These are phyloP conservation scores for Anisogramma anomala DNA, from an alignment of 2,329 filamentous ascomycete species.

Conservation along the genomic window DNA sequence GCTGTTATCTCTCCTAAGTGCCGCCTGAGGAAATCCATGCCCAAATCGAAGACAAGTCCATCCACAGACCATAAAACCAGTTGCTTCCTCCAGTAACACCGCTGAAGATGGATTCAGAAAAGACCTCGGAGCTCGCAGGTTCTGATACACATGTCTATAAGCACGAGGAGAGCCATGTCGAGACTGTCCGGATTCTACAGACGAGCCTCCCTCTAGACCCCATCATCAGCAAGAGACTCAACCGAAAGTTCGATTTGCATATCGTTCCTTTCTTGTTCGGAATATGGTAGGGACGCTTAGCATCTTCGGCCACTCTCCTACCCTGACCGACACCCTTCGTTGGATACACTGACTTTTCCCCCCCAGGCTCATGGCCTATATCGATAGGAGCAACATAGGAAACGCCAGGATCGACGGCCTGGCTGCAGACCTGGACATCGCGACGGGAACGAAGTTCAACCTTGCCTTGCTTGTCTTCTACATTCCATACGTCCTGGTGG, in stretches of 20 bases:
- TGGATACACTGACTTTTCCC: background rate
- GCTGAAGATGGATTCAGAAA: constrained; percentile 3
- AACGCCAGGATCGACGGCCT: constrained; percentile 39
- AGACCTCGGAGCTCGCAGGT: background rate
- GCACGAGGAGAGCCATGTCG: constrained; percentile 1
- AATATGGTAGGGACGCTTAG: constrained; percentile 16
- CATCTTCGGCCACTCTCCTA: background rate
- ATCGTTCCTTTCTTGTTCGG: constrained; percentile 20
- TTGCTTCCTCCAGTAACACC: no score
- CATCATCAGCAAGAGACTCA: constrained; percentile 15
- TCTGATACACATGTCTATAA: constrained; percentile 1
- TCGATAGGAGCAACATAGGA: constrained; percentile 40
- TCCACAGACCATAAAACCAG: no score
- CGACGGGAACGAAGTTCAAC: constrained; percentile 46
- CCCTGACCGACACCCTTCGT: background rate
- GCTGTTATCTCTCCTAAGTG: no score
- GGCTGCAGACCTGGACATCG: constrained; percentile 32
- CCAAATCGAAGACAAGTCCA: no score
- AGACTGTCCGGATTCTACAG: constrained; percentile 2
- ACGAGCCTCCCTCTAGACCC: constrained; percentile 12
- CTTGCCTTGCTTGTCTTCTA: constrained; percentile 52
- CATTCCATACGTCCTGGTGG: constrained; percentile 55
- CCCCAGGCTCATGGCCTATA: constrained; percentile 37
- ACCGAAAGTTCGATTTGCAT: constrained; percentile 20
- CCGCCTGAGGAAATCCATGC: no score